Evolutionary conservation across 768 basidiomycete genomes (phyloP).

Genomic region (Paxillus involutus): DNA sequence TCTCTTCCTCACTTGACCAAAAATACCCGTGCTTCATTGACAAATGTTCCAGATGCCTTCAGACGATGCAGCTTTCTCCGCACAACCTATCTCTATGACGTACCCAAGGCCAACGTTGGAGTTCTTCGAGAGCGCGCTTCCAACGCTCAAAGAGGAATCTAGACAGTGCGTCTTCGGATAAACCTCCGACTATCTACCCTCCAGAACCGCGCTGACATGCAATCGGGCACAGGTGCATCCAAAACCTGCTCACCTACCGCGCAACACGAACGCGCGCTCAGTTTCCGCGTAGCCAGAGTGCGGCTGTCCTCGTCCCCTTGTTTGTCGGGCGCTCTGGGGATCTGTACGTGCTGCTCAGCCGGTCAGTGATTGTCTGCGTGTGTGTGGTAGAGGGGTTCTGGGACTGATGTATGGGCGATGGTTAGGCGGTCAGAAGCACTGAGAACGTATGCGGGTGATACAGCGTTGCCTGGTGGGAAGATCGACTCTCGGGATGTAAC

Average conservation of each 20-base stretch:
- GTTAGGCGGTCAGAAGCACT: constrained; percentile 71
- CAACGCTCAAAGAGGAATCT: constrained; percentile 19
- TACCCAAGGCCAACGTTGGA: constrained; percentile 14
- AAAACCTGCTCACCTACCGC: constrained; percentile 26
- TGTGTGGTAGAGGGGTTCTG: neutral
- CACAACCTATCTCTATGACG: constrained; percentile 13
- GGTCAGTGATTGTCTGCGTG: constrained; percentile 45
- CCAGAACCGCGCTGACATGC: neutral
- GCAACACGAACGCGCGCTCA: constrained; percentile 29
- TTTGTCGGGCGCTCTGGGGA: constrained; percentile 86
- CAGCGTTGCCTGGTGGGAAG: constrained; percentile 85
- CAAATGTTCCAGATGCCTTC: constrained; percentile 11
- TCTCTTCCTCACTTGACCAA: neutral
- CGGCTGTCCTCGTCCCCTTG: constrained; percentile 80
- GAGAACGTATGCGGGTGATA: constrained; percentile 82
- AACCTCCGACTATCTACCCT: neutral
- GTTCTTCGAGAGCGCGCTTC: constrained; percentile 11
- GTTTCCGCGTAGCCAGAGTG: constrained; percentile 58
- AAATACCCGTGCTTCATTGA: neutral
- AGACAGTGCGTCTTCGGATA: constrained; percentile 12
- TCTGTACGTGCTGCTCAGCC: constrained; percentile 80
- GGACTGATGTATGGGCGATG: neutral
- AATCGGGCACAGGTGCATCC: constrained; percentile 18
- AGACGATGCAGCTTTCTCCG: neutral
- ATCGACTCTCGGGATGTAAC: constrained; percentile 66